A percentile compares a stretch with the other conserved stretches of the same genome.
Conservation (phyloP, 2,329 filamentous ascomycete genomes). For the Diaporthe batatas region DNA sequence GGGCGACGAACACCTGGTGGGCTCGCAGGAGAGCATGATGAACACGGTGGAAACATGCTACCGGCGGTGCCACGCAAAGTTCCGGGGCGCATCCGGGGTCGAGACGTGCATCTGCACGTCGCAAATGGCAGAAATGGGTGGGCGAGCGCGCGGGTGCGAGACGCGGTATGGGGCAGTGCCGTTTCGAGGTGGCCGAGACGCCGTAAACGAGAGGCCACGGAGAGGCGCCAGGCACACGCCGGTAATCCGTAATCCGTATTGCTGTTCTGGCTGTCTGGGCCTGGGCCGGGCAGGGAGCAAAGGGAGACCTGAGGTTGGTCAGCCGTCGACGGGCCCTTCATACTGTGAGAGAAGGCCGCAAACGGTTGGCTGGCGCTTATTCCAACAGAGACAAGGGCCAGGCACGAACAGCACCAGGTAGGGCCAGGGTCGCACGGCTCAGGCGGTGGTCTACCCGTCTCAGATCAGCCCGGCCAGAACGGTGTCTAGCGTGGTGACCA, state of each 20-base stretch:
- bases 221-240: constrained; percentile 34
- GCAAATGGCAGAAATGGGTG: too few relatives aligned
- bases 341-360: constrained; percentile 3
- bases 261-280: constrained; percentile 31
- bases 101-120: not conserved
- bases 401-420: constrained; percentile 15
- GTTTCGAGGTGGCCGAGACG: constrained; percentile 43
- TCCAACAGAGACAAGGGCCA: constrained; percentile 36
- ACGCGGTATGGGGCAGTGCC: constrained; percentile 43
- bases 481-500: not conserved
- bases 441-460: constrained; percentile 10
- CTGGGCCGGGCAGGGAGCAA: constrained; percentile 8
- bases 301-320: constrained; percentile 34
- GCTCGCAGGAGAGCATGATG: constrained; percentile 17
- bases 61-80: constrained; percentile 1
- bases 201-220: constrained; percentile 43
- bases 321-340: constrained; percentile 15
- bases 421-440: constrained; percentile 27
- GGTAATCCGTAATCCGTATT: too few relatives aligned
- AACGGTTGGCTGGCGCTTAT: constrained; percentile 41
- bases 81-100: constrained; percentile 29
- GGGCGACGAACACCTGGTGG: not conserved
- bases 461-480: constrained; percentile 24
- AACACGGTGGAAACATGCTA: constrained; percentile 10
- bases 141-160: constrained; percentile 31